Evolutionary conservation across 495 filamentous ascomycete species (phyloP), one percentile per base, ranked within the genome.

Genomic region (Wilcoxina mikolae): DNA sequence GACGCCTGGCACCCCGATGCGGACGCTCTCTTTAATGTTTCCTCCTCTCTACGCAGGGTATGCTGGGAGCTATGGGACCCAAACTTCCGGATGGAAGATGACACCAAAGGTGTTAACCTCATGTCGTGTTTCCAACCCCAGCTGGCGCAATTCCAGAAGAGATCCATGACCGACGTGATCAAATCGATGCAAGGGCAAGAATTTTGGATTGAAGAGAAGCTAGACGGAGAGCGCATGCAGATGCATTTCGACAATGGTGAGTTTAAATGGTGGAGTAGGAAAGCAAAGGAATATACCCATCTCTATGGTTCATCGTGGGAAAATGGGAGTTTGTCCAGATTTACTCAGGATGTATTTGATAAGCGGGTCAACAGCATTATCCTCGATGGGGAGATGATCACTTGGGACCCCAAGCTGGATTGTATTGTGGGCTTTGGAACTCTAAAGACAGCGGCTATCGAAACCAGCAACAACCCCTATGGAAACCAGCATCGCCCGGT

Each of bases 91-190:
- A 75, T 96, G 10, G 80, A 86, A 53, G 79, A 77, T 27, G 79
- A 87, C 56, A 58, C 56, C 11, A 41, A 56, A 29, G 25, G 26
- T 20, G 79, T 95, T 23, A 71, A 73, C 4, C 69, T 96, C 26
- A 96, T 96, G 91, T 81, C 88, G 61, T 96, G 91, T 65, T 96
- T 94, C 65, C 91, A 98, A 66, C 93, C 91, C 39, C 91, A 95
- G 69, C 75, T 98, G 50, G 93, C 91, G 3, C 87, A 94, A 62
- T 96, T 95, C 59, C 89, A 95, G 69, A 88, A 87, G 78, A 75
- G 87, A 44, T 65, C 70, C 0, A 82, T 96, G 60, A 78, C 84
- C n/a, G 83, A 81, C 55, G 84, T 94, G 74, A 78, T 94, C 24
- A 70, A 74, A 11, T 79, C 78, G 29, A 79, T 98, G 75, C 78